Evolutionary conservation across 768 basidiomycete species (phyloP), one percentile per base, ranked within the genome.

Genomic region (Tricholoma sp.): DNA sequence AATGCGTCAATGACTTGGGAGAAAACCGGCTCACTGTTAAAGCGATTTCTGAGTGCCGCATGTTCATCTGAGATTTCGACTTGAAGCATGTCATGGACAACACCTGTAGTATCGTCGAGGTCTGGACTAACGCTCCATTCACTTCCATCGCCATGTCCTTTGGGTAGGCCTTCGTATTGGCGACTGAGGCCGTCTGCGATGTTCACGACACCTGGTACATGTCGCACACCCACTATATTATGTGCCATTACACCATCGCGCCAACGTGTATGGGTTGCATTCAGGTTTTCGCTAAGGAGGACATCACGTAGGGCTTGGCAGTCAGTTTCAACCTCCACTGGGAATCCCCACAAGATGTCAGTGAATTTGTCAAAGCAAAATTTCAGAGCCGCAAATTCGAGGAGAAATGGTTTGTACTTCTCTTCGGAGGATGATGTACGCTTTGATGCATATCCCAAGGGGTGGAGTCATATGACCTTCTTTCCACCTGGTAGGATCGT

Each of bases 301-400:
- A 66, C 39, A 39, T 72, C 68, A 8, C 63, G 47, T 1, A 74
- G 59, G 0, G 69, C 70, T 28, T 68, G 61, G 56, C 70, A 74
- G 56, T 74, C 72, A 0, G 67, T 72, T 41, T 69, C 62, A 74
- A n/a, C 50, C 44, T 72, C 65, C 0, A 73, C 56, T 15, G 63
- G 71, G 28, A 63, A 66, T 0, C 69, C 66, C 54, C 63, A 67
- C 0, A 68, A 58, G 6, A 56, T 61, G 33, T 69, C 49, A 1
- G 62, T 57, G 51, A 71, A 70, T 20, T 72, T 65, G 47, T 70
- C 66, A 6, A 39, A 69, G 0, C 59, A 54, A 41, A 57, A 72
- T 33, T 74, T 72, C 20, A 76, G 61, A 8, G 66, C 70, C 0
- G 72, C 69, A 54, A 75, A 74, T 44, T 75, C 68, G 0, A 73